A percentile compares a stretch with the other conserved stretches of the same genome.
Evolutionary conservation across 768 basidiomycete genomes (phyloP).

Genomic region (Russula sp.): DNA sequence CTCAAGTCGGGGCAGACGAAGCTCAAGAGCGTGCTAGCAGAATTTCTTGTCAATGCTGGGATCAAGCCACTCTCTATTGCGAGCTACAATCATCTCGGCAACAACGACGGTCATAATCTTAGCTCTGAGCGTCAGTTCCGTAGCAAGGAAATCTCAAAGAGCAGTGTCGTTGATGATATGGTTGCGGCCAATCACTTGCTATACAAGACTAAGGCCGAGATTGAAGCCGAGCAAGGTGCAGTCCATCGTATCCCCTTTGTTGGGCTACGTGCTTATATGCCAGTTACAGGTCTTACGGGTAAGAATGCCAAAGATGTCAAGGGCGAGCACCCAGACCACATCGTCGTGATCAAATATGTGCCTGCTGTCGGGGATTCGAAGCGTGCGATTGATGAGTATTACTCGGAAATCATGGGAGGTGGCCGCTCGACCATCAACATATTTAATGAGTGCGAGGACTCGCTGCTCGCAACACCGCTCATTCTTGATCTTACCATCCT

Average conservation of each 20-base stretch:
- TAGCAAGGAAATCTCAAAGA: constrained; percentile 98
- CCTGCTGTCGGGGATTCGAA: constrained; percentile 96
- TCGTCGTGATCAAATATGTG: constrained; percentile 95
- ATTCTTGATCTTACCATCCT: constrained; percentile 92
- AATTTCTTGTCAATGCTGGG: constrained; percentile 97
- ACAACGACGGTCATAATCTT: constrained; percentile 94
- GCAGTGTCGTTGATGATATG: constrained; percentile 97
- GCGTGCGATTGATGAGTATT: constrained; percentile 99
- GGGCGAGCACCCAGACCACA: constrained; percentile 96
- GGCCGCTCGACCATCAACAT: constrained; percentile 91
- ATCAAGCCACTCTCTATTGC: constrained; percentile 97
- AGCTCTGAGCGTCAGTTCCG: constrained; percentile 89
- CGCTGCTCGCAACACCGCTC: constrained; percentile 89
- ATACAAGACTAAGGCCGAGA: constrained; percentile 69
- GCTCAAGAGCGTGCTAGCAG: constrained; percentile 93
- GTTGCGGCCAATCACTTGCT: constrained; percentile 83
- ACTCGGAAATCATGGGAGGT: constrained; percentile 96
- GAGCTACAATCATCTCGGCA: constrained; percentile 97
- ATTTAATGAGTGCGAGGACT: constrained; percentile 99
- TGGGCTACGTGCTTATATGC: background rate
- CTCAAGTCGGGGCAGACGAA: constrained; percentile 98
- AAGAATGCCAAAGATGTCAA: constrained; percentile 48
- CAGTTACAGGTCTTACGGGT: constrained; percentile 32
- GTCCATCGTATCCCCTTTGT: background rate
- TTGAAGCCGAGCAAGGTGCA: constrained; percentile 16